Evolutionary conservation across 345 rosid genomes (phyloP).

Genomic region (Dimocarpus longan): DNA sequence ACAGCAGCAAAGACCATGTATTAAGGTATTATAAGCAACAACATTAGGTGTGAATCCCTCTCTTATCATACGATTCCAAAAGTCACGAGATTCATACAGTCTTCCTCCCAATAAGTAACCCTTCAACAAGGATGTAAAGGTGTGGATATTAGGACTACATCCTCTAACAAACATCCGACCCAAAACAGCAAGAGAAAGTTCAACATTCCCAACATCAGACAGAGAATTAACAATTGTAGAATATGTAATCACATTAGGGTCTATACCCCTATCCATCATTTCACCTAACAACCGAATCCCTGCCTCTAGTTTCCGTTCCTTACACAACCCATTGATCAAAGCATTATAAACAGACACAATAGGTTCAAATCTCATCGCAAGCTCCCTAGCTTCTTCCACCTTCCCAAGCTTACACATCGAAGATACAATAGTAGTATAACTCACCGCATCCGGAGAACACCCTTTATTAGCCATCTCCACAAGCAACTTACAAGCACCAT

Average conservation of each 20-base stretch:
- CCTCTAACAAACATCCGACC: slow-evolving; percentile 70
- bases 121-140: slow-evolving; percentile 71
- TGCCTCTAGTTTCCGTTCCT: slow-evolving; percentile 47
- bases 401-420: slow-evolving; percentile 71
- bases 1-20: slow-evolving; percentile 65
- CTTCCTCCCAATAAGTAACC: slow-evolving; percentile 64
- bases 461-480: slow-evolving; percentile 68
- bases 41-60: slow-evolving; percentile 56
- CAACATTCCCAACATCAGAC: slow-evolving; percentile 52
- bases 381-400: slow-evolving; percentile 70
- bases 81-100: slow-evolving; percentile 51
- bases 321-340: slow-evolving; percentile 67
- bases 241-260: slow-evolving; percentile 74
- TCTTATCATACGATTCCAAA: slow-evolving; percentile 59
- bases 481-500: slow-evolving; percentile 75
- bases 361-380: slow-evolving; percentile 51
- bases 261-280: slow-evolving; percentile 53
- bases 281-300: slow-evolving; percentile 52
- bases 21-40: slow-evolving; percentile 64
- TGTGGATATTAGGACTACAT: slow-evolving; percentile 66
- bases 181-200: slow-evolving; percentile 59
- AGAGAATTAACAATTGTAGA: slow-evolving; percentile 67
- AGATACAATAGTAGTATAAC: slow-evolving; percentile 76
- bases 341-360: slow-evolving; percentile 69
- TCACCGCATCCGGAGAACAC: slow-evolving; percentile 75